Percentiles rank a stretch among this genome's conserved stretches.
Conservation (phyloP, 306 rosid genomes). For the Ochetophila trinervis region DNA sequence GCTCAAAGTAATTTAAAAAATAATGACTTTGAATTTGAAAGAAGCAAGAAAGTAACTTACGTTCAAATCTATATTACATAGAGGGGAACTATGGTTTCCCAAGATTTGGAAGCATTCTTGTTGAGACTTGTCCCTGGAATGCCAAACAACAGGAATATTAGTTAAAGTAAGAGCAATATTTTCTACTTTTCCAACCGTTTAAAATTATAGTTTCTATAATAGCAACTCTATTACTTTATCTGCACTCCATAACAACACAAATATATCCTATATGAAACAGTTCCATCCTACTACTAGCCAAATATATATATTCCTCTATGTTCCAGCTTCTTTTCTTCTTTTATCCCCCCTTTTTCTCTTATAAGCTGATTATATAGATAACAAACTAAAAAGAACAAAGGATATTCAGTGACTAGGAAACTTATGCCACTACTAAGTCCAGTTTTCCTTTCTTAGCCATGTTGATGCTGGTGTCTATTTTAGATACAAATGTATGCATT, state of each 20-base stretch:
- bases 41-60: constrained; percentile 45
- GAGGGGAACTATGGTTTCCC: constrained; percentile 71
- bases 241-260: background rate
- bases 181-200: constrained; percentile 10
- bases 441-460: background rate
- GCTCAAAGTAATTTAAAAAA: background rate
- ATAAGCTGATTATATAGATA: background rate
- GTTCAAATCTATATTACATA: constrained; percentile 59
- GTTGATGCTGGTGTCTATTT: background rate
- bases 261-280: background rate
- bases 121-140: constrained; percentile 74
- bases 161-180: constrained; percentile 5
- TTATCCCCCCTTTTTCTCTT: too few species aligned
- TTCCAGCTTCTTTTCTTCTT: too few species aligned
- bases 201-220: constrained; percentile 11
- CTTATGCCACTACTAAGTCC: background rate
- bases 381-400: background rate
- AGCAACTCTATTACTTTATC: constrained; percentile 12
- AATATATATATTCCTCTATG: background rate
- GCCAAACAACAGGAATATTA: constrained; percentile 26
- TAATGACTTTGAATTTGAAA: constrained; percentile 4
- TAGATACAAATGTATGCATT: background rate
- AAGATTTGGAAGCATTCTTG: constrained; percentile 66
- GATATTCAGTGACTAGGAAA: background rate
- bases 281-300: constrained; percentile 2